phyloP scores from a whole-genome alignment of 2,329 filamentous ascomycete species.

The Clarireedia hainanense region DNA sequence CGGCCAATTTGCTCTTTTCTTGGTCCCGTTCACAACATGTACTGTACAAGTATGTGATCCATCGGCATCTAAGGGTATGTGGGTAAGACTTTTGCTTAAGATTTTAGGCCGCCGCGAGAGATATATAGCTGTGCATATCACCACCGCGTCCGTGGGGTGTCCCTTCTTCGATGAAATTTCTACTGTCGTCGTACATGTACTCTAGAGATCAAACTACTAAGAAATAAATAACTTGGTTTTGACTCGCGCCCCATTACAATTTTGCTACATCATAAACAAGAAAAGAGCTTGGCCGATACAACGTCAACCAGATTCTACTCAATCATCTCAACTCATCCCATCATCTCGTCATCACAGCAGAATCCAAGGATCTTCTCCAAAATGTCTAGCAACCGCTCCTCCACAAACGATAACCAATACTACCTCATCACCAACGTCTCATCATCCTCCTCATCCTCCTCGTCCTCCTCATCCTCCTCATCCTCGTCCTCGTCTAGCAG shows the following conservation, averaged over 20 bases:
- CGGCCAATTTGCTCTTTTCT: background rate
- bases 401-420: slow-evolving; percentile 10
- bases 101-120: too few species aligned
- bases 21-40: background rate
- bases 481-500: too few species aligned
- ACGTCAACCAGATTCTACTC: background rate
- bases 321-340: background rate
- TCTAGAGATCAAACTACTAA: too few species aligned
- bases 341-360: background rate
- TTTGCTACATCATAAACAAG: too few species aligned
- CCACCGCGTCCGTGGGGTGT: too few species aligned
- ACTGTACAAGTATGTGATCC: background rate
- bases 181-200: too few species aligned
- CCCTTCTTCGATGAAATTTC: too few species aligned
- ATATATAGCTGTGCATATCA: too few species aligned
- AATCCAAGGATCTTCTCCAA: background rate
- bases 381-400: slow-evolving; percentile 1
- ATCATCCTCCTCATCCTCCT: too few species aligned
- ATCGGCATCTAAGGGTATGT: background rate
- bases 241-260: too few species aligned
- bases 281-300: background rate
- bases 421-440: slow-evolving; percentile 14
- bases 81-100: background rate
- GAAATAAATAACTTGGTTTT: too few species aligned
- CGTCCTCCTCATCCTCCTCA: too few species aligned